A percentile compares a stretch with the other conserved stretches of the same genome.
Evolutionary conservation across 2,329 filamentous ascomycete genomes (phyloP).

Genomic region (Basipetospora chlamydospora): DNA sequence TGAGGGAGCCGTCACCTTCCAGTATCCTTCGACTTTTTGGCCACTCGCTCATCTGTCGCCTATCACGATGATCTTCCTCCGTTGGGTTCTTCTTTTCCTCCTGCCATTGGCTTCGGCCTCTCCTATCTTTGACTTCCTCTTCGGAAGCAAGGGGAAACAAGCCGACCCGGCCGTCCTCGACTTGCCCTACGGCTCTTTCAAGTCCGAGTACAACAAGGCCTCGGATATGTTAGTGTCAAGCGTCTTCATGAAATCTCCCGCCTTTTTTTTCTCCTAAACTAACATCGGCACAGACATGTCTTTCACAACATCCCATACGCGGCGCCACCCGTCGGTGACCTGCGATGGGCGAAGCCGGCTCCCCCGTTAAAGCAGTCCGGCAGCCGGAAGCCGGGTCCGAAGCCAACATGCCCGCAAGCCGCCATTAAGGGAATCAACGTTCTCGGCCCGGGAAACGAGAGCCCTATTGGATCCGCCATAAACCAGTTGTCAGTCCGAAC

Average conservation of each 20-base stretch:
- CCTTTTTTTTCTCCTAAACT: neutral
- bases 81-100: neutral
- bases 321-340: slow-evolving; percentile 23
- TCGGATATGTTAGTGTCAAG: slow-evolving; percentile 9
- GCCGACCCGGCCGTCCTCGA: slow-evolving; percentile 6
- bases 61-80: neutral
- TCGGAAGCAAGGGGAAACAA: neutral
- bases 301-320: slow-evolving; percentile 30
- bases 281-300: slow-evolving; percentile 6
- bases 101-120: neutral
- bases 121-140: neutral
- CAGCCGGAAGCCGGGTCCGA: slow-evolving; percentile 6
- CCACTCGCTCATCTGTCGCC: no score
- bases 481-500: slow-evolving; percentile 21
- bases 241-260: neutral
- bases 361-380: slow-evolving; percentile 13
- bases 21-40: no score
- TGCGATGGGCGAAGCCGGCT: slow-evolving; percentile 25
- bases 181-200: slow-evolving; percentile 9
- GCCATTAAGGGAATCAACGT: slow-evolving; percentile 15
- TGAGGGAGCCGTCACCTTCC: no score
- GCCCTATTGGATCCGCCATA: slow-evolving; percentile 16
- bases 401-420: slow-evolving; percentile 9
- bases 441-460: slow-evolving; percentile 17
- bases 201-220: slow-evolving; percentile 7